Base-by-base conservation (phyloP, 1,284 basidiomycete species). In the Thecaphora thlaspeos region DNA sequence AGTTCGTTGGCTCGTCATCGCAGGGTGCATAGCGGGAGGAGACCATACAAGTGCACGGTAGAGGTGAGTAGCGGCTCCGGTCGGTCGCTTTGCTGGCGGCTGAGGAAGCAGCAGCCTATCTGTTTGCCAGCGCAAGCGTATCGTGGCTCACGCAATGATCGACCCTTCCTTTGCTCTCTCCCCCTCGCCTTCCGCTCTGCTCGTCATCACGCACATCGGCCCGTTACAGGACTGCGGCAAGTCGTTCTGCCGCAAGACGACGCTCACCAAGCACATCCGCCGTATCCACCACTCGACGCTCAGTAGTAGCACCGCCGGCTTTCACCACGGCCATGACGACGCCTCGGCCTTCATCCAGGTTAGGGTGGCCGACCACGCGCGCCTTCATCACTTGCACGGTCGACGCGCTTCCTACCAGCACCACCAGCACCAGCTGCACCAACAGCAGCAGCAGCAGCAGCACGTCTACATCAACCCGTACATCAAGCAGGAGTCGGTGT, bases 1-100 rank as follows among this genome's bases (percentile, higher is more conserved):
- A 81, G 79, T 51, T 84, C 82, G 1, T 78, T 84, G 12, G 83
- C 83, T 21, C 80, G 83, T n/a, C 83, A 84, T 61, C 84, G 90
- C 51, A 84, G 90, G 61, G 90, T 88, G 17, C 89, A 92, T 70
- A 81, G 73, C 42, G 80, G 82, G 40, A 59, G 71, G 38, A 63
- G 79, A 4, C 78, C 79, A 0, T 78, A 79, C 69, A 70, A 68
- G 42, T 81, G 80, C 50, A 52, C 68, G 1, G 68, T 68, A 0
- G 28, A 64, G 9, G 63, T 61, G 43, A 56, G 61, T 54, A 39
- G 11, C 15, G 22, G 5, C 15, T 23, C 2, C 26, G n/a, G n/a
- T n/a, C n/a, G n/a, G n/a, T n/a, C n/a, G n/a, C n/a, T n/a, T n/a
- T n/a, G n/a, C n/a, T n/a, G n/a, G 11, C 15, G 10, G 10, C 1